Evolutionary conservation across 1,139 yeast species (phyloP), one percentile per base, ranked within the genome.

Genomic region (Yamadazyma membranifaciens): DNA sequence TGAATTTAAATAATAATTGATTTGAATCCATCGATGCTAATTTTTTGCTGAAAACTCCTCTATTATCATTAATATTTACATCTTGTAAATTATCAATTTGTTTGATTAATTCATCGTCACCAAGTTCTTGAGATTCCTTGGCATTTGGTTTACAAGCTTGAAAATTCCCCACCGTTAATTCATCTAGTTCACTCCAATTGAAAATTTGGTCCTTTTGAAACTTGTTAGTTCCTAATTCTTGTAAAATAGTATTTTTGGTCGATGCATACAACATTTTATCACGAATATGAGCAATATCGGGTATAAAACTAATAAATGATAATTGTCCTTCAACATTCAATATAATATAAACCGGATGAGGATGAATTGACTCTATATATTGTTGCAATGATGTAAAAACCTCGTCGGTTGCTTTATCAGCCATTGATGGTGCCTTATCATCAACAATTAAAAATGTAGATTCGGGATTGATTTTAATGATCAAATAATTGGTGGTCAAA

Each of bases 241-340:
- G 78, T 39, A 86, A 64, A 36, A 92, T 63, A 1, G 94, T 81
- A 56, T 80, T 83, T 49, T 87, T 87, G 14, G 95, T 83, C 2
- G 96, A 85, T 3, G 98, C 98, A 61, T 91, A 94, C 41, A 92
- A 72, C 98, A 92, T 92, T 60, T 92, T 92, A 44, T 79, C 76
- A 45, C 91, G 77, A 28, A 92, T 91, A 6, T 83, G 81, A 10
- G 97, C 89, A 37, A 64, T 61, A 59, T 92, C 97, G 0, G 98
- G 98, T 37, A 92, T 92, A 65, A 75, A 91, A 32, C 94, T 80
- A 36, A 89, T 75, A 54, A 92, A 89, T 3, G 80, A 71, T 46
- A 67, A 72, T 13, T 53, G 55, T 1, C 54, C 51, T 9, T 56
- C 57, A 20, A 55, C 56, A 9, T 57, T 52, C 2, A 83, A 55